Conservation (phyloP, 1,284 basidiomycete genomes). For the Trichosporon faecale region DNA sequence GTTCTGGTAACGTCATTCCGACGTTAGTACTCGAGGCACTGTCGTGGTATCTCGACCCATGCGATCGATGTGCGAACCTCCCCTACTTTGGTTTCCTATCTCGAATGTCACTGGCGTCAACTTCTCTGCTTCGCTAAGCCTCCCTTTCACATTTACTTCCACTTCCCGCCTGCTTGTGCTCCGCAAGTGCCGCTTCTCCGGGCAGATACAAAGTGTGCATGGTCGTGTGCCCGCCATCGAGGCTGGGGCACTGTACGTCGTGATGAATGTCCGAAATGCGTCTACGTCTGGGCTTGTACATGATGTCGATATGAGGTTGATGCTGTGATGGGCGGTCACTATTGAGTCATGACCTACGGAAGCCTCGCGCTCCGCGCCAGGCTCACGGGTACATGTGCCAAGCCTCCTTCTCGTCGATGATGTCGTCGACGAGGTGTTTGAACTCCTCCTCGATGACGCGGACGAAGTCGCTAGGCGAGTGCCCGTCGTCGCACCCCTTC, state of each 20-base stretch:
- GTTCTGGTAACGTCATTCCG: no score
- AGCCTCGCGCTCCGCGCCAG: no score
- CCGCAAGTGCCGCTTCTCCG: no score
- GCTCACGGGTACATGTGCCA: conserved; percentile 1
- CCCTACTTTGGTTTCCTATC: no score
- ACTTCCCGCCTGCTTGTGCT: background rate
- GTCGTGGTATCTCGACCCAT: no score
- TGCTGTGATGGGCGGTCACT: background rate
- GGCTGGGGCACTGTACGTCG: background rate
- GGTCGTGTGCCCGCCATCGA: background rate
- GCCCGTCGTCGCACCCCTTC: conserved; percentile 79
- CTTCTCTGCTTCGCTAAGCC: no score
- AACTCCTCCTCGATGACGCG: conserved; percentile 71
- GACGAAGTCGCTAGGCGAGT: conserved; percentile 69
- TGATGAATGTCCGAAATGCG: background rate
- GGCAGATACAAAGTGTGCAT: background rate
- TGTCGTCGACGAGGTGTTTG: conserved; percentile 27
- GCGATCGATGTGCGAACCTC: no score
- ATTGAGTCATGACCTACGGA: background rate
- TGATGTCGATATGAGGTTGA: background rate
- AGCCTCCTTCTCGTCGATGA: background rate
- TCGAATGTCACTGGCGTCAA: no score
- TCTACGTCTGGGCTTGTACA: background rate
- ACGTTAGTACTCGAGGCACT: no score
- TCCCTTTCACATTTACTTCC: no score